These are phyloP conservation scores for Spiromastix sp. DNA, from an alignment of 2,329 filamentous ascomycete genomes.

Conservation along the genomic window DNA sequence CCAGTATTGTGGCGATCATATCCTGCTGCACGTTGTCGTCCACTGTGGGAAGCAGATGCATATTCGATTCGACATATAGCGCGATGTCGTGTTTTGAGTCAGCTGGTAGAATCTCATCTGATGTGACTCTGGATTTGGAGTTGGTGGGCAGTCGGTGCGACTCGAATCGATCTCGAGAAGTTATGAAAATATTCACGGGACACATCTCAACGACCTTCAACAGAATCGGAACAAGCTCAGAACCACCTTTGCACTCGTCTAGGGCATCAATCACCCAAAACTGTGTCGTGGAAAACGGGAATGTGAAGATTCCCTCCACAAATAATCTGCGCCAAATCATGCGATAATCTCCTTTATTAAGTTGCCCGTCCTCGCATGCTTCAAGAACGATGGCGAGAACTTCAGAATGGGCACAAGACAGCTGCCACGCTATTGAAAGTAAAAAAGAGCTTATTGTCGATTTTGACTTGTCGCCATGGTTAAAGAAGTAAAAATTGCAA, in stretches of 20 bases:
- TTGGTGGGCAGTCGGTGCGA: conserved; percentile 10
- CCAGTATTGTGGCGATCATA: conserved; percentile 21
- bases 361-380: conserved; percentile 3
- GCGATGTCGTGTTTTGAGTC: too few relatives aligned
- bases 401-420: conserved; percentile 16
- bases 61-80: conserved; percentile 12
- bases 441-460: conserved; percentile 18
- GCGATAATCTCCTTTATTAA: conserved; percentile 8
- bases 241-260: conserved; percentile 12
- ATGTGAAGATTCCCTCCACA: conserved; percentile 4
- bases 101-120: conserved; percentile 13
- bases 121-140: conserved; percentile 12
- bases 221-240: conserved; percentile 2
- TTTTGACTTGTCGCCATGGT: conserved; percentile 12
- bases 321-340: conserved; percentile 11
- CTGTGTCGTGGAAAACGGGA: conserved; percentile 2
- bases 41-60: background rate
- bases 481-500: conserved; percentile 23
- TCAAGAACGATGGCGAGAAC: conserved; percentile 6
- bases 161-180: conserved; percentile 17
- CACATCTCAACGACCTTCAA: conserved; percentile 11
- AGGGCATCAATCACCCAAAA: conserved; percentile 16
- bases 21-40: conserved; percentile 12
- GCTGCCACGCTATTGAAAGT: conserved; percentile 20
- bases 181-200: conserved; percentile 18